A percentile compares a stretch with the other conserved stretches of the same genome.
These are phyloP conservation scores for Aureobasidium sp. DNA, from an alignment of 2,329 filamentous ascomycete genomes.

Conservation along the genomic window DNA sequence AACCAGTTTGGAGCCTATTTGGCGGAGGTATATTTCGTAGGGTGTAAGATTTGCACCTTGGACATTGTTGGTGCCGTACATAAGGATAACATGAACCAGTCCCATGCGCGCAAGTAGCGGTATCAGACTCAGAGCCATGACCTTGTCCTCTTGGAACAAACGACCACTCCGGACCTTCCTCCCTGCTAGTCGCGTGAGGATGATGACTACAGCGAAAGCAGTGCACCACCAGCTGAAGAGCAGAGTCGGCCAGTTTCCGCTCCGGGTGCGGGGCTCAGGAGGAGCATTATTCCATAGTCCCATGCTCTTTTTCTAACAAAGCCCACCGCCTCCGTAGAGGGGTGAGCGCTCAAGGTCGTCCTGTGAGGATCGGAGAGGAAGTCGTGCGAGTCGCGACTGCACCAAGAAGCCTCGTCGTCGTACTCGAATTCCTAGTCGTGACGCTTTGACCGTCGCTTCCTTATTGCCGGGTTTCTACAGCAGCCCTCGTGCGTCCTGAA, in stretches of 20 bases:
- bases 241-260: constrained; percentile 75
- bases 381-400: neutral
- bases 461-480: neutral
- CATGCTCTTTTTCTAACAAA: neutral
- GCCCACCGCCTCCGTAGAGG: constrained; percentile 11
- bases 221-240: constrained; percentile 94
- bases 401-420: neutral
- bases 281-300: constrained; percentile 39
- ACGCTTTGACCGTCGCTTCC: neutral
- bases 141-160: constrained; percentile 81
- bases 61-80: constrained; percentile 90
- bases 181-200: constrained; percentile 70
- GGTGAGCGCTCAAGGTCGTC: constrained; percentile 1
- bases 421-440: neutral
- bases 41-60: constrained; percentile 46
- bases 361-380: neutral
- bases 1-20: constrained; percentile 72
- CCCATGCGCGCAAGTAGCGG: constrained; percentile 80
- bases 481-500: neutral
- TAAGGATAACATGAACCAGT: constrained; percentile 73
- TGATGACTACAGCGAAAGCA: constrained; percentile 58
- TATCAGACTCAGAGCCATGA: constrained; percentile 64
- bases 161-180: constrained; percentile 79
- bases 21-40: constrained; percentile 52
- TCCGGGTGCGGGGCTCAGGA: constrained; percentile 41